Evolutionary conservation across 768 basidiomycete species (phyloP).

Genomic region (Cystofilobasidium bisporidii): DNA sequence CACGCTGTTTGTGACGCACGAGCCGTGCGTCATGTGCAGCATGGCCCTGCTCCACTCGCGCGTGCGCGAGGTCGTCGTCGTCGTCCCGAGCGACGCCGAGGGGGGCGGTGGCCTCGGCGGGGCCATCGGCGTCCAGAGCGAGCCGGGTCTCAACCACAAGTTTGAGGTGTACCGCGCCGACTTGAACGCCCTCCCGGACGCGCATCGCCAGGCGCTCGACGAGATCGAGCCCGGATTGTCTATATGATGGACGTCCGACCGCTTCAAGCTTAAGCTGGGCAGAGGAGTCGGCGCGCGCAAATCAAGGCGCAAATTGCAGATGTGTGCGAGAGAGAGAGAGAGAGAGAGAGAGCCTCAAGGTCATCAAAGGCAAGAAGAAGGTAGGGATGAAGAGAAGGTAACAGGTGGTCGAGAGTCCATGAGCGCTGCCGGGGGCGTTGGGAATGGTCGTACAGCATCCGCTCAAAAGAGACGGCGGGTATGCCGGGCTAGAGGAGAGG

Average conservation of each 20-base stretch:
- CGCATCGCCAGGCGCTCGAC: conserved; percentile 28
- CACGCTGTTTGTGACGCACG: conserved; percentile 82
- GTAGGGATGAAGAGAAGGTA: no score
- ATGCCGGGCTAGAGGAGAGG: no score
- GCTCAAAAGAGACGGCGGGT: no score
- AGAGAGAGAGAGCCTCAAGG: no score
- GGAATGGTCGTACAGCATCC: no score
- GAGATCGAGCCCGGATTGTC: conserved; percentile 32
- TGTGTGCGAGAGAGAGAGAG: not conserved
- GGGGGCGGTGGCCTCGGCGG: conserved; percentile 72
- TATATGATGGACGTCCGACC: conserved; percentile 30
- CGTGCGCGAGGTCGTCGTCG: conserved; percentile 64
- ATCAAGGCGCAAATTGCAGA: no score
- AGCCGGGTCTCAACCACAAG: conserved; percentile 82
- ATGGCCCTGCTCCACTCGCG: conserved; percentile 94
- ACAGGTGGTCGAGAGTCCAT: no score
- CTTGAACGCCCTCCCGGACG: conserved; percentile 29
- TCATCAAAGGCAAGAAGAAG: no score
- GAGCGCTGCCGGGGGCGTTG: no score
- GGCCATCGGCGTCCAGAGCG: conserved; percentile 59
- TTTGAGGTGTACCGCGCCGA: conserved; percentile 64
- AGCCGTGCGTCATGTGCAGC: conserved; percentile 95
- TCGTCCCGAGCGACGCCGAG: conserved; percentile 65
- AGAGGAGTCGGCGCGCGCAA: no score
- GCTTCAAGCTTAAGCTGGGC: no score